Evolutionary conservation across 768 basidiomycete species (phyloP).

Genomic region (Omphalotus guepiniiformis): DNA sequence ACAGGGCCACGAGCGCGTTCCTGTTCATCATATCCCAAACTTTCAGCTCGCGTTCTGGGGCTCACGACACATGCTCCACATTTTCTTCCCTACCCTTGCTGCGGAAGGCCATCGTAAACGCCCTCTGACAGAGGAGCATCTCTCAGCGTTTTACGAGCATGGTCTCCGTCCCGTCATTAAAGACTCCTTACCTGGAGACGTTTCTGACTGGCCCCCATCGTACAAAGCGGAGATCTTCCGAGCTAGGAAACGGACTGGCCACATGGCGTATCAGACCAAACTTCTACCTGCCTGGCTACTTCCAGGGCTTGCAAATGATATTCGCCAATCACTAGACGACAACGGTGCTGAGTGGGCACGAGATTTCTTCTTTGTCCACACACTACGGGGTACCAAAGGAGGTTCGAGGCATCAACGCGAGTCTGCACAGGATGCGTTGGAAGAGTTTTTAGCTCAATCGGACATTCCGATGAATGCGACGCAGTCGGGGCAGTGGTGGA

Average conservation of each 20-base stretch:
- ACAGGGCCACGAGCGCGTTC: not conserved
- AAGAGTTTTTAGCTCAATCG: too few species aligned
- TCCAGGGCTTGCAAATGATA: too few species aligned
- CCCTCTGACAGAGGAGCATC: constrained; percentile 11
- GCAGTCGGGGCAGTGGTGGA: too few species aligned
- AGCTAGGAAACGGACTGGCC: constrained; percentile 15
- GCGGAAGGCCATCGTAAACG: not conserved
- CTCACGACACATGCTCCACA: constrained; percentile 14
- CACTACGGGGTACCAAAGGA: too few species aligned
- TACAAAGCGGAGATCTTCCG: constrained; percentile 19
- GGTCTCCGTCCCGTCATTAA: constrained; percentile 22
- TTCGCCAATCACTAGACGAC: too few species aligned
- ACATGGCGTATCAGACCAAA: constrained; percentile 15
- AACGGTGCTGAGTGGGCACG: too few species aligned
- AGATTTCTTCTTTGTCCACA: too few species aligned
- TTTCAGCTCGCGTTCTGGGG: constrained; percentile 21
- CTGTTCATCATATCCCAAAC: constrained; percentile 25
- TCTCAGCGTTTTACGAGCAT: constrained; percentile 17
- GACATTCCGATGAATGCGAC: too few species aligned
- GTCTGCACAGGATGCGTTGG: too few species aligned
- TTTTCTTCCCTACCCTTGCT: constrained; percentile 24
- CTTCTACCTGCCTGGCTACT: too few species aligned
- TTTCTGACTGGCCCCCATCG: constrained; percentile 23
- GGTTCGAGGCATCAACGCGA: too few species aligned
- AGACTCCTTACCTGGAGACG: not conserved